Evolutionary conservation across 2,329 filamentous ascomycete species (phyloP).

Genomic region (Pseudodiploospora longispora): DNA sequence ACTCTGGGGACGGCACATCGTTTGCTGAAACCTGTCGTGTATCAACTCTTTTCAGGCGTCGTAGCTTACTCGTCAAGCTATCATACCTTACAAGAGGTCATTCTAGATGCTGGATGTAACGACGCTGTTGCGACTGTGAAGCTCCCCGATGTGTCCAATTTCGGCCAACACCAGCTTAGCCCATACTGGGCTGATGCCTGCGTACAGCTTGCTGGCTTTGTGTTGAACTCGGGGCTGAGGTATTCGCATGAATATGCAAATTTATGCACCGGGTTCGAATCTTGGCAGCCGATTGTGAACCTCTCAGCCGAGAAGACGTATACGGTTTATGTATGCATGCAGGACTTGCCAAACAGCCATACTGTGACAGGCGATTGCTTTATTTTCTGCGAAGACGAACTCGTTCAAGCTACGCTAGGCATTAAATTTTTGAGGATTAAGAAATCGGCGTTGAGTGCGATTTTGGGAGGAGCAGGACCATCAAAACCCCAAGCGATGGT

Average conservation of each 20-base stretch:
- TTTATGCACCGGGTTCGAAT: neutral
- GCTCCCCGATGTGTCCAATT: neutral
- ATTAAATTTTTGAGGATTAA: constrained; percentile 4
- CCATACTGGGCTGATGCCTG: constrained; percentile 1
- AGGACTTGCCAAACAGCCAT: neutral
- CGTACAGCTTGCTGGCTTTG: constrained; percentile 1
- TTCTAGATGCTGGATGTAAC: neutral
- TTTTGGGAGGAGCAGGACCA: neutral
- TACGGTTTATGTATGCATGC: neutral
- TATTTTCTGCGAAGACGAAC: constrained; percentile 1
- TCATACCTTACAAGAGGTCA: constrained; percentile 4
- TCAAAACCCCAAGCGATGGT: neutral
- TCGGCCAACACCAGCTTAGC: neutral
- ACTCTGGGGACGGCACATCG: neutral
- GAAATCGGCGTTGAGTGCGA: neutral
- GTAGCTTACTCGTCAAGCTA: constrained; percentile 1
- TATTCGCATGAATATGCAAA: neutral
- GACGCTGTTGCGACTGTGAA: constrained; percentile 4
- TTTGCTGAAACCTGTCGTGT: neutral
- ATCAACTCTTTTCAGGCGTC: constrained; percentile 1
- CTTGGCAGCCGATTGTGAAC: neutral
- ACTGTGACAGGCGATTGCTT: constrained; percentile 2
- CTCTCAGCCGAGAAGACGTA: neutral
- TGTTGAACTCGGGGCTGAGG: constrained; percentile 1
- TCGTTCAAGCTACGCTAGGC: constrained; percentile 1